Percentiles rank a stretch among this genome's conserved stretches.
Conservation (phyloP, 805 yeast genomes). For the Saturnispora quitensis region DNA sequence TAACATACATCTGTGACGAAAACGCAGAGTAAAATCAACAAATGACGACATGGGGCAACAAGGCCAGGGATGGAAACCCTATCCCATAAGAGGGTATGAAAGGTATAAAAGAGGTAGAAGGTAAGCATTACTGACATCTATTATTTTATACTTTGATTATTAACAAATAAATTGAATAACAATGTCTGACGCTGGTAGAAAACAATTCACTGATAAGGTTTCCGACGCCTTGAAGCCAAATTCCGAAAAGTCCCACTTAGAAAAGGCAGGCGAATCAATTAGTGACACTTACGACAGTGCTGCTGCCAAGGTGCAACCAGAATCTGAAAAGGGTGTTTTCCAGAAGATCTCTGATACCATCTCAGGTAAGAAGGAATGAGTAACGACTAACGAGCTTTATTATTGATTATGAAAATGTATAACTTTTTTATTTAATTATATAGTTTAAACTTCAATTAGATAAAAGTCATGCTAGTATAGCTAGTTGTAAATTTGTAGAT, state of each 20-base stretch:
- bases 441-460: background rate
- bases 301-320: constrained; percentile 54
- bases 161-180: background rate
- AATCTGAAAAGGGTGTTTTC: constrained; percentile 54
- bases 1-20: background rate
- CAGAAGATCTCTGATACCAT: constrained; percentile 63
- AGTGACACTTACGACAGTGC: constrained; percentile 60
- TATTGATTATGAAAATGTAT: background rate
- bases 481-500: too few species aligned
- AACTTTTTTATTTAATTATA: background rate
- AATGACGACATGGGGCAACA: background rate
- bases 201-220: constrained; percentile 60
- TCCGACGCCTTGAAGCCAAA: constrained; percentile 65
- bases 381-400: background rate
- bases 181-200: constrained; percentile 51
- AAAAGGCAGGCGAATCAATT: constrained; percentile 62
- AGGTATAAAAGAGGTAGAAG: constrained; percentile 2
- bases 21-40: background rate
- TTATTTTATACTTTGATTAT: too few species aligned
- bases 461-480: too few species aligned
- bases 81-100: background rate
- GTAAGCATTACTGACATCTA: too few species aligned
- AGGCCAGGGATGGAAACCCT: constrained; percentile 1
- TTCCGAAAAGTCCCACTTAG: constrained; percentile 50
- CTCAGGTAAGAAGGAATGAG: constrained; percentile 39